A percentile compares a stretch with the other conserved stretches of the same genome.
phyloP scores from a whole-genome alignment of 2,329 filamentous ascomycete species.

The Claviceps arundinis region DNA sequence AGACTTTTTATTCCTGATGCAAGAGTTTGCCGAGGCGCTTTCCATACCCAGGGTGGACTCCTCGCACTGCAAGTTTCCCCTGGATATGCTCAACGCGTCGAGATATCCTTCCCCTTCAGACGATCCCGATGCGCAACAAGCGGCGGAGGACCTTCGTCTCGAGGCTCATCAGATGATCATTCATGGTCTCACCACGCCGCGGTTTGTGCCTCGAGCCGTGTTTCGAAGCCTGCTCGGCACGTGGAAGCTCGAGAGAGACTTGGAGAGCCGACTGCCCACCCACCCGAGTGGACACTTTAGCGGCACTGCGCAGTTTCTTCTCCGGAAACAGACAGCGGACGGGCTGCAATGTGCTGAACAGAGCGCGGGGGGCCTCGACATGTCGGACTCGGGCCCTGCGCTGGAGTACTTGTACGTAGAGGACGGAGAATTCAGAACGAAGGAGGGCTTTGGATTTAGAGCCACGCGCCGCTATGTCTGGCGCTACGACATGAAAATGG shows the following conservation, averaged over 20 bases:
- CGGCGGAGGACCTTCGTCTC: slow-evolving; percentile 29
- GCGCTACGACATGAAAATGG: slow-evolving; percentile 48
- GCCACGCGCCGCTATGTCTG: slow-evolving; percentile 58
- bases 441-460: slow-evolving; percentile 41
- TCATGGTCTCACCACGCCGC: slow-evolving; percentile 27
- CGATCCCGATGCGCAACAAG: slow-evolving; percentile 21
- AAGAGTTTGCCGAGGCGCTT: slow-evolving; percentile 51
- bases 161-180: slow-evolving; percentile 31
- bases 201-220: slow-evolving; percentile 50
- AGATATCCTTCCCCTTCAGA: slow-evolving; percentile 32
- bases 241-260: slow-evolving; percentile 49
- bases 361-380: background rate
- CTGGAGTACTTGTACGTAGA: slow-evolving; percentile 58
- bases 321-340: slow-evolving; percentile 44
- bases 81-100: slow-evolving; percentile 44
- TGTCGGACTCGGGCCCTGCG: slow-evolving; percentile 18
- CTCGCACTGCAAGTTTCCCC: slow-evolving; percentile 26
- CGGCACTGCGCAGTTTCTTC: slow-evolving; percentile 51
- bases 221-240: slow-evolving; percentile 58
- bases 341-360: slow-evolving; percentile 25
- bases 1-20: slow-evolving; percentile 65
- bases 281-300: slow-evolving; percentile 52
- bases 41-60: slow-evolving; percentile 30
- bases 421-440: slow-evolving; percentile 49
- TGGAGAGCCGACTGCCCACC: slow-evolving; percentile 38